A percentile compares a stretch with the other conserved stretches of the same genome.
Conservation (phyloP, 768 basidiomycete genomes). For the Lactifluus subvellereus region DNA sequence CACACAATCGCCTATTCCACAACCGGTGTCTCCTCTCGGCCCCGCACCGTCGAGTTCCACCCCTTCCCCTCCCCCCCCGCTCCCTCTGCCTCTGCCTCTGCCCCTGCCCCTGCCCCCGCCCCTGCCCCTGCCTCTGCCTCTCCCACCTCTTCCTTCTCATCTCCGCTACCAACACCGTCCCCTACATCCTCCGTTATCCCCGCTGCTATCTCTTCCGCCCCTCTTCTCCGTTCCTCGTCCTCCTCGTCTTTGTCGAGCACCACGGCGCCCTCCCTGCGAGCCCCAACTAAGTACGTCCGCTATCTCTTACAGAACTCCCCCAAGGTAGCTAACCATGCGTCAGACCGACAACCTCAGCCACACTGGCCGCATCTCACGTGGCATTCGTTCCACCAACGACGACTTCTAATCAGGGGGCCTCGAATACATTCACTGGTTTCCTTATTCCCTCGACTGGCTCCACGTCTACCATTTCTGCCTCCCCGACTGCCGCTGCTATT, state of each 20-base stretch:
- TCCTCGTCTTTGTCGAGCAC: background rate
- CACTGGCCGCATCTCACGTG: background rate
- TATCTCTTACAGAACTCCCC: background rate
- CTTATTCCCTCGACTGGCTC: background rate
- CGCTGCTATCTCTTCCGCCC: background rate
- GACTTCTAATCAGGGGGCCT: background rate
- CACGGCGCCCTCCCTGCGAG: background rate
- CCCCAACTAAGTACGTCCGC: background rate
- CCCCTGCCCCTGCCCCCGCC: background rate
- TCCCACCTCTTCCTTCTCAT: background rate
- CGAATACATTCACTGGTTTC: background rate
- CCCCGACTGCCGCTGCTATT: background rate
- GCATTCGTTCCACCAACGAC: background rate
- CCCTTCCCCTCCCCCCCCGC: background rate
- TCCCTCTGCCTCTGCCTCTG: background rate
- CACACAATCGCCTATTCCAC: background rate
- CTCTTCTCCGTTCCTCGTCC: background rate
- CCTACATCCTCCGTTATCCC: background rate
- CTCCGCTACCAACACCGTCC: background rate
- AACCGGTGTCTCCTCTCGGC: background rate
- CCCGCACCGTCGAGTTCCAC: too few relatives aligned
- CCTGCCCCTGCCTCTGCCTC: background rate
- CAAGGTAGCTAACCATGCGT: background rate
- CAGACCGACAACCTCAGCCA: constrained; percentile 3
- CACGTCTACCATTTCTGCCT: background rate